Evolutionary conservation across 116 monocot genomes (phyloP), one percentile per base, ranked within the genome.

Genomic region (Trichopus zeylanicus): DNA sequence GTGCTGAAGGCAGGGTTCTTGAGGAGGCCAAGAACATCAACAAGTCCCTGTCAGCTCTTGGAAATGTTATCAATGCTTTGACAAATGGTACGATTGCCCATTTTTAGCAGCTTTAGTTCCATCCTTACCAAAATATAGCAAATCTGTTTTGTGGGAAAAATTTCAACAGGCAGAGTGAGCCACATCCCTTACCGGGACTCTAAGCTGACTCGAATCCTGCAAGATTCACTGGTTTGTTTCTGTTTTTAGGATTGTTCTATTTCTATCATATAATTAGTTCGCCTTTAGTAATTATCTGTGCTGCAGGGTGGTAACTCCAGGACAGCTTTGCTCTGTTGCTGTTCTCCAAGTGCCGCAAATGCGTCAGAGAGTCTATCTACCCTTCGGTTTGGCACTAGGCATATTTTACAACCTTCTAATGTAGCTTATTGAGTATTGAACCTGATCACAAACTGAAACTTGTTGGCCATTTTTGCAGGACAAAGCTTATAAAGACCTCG

Each of bases 11-110:
- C 56, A 81, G 54, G 71, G 68, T 83, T 49, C 81, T 92, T 27
- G 92, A 92, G 42, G 92, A 92, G 70, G 87, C 92, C 33, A 92
- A 78, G 70, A 84, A 75, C 48, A 92, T 92, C 48, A 92, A 92
- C 56, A 92, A 84, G 62, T 87, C 87, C 20, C 84, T 87, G 32
- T 92, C 87, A 56, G 75, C 87, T 66, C 73, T 92, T 28, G 92
- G 92, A 26, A 92, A 92, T 81, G 92, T 92, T 8, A 74, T 92
- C 63, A 92, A 87, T 66, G 81, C 83, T 33, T 69, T 92, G 29
- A 92, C 87, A 34, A 58, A 70, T 29, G 92, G 92, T 84, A 73
- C 12, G 19, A 18, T 29, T 9, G 35, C 53, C 13, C 25, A 16
- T 53, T 53, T 1, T 26, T n/a, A n/a, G 19, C 31, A 19, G 56